Conservation (phyloP, 225 moss, liverwort and hornwort genomes). For the Rhytidiadelphus loreus region DNA sequence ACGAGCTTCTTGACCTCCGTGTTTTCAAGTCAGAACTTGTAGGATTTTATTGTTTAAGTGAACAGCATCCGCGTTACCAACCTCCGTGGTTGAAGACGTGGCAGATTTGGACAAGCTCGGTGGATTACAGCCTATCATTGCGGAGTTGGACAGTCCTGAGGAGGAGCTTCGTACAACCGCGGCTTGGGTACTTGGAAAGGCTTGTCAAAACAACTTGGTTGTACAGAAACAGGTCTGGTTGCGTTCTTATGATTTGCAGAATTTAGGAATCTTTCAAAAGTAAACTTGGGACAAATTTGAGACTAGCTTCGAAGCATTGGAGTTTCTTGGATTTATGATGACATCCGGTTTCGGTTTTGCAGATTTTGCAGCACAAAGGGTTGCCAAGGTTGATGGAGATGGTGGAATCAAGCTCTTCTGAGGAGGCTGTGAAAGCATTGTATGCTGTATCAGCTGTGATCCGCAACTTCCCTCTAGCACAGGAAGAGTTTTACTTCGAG, state of each 20-base stretch:
- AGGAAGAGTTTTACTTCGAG: slow-evolving; percentile 64
- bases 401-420: slow-evolving; percentile 49
- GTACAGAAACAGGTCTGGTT: slow-evolving; percentile 72
- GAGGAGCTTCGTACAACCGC: slow-evolving; percentile 78
- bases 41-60: background rate
- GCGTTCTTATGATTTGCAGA: background rate
- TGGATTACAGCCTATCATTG: slow-evolving; percentile 63
- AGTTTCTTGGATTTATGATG: background rate
- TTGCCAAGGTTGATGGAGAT: slow-evolving; percentile 83
- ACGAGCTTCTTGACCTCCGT: background rate
- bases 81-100: slow-evolving; percentile 37
- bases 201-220: slow-evolving; percentile 82
- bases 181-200: slow-evolving; percentile 86
- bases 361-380: slow-evolving; percentile 61
- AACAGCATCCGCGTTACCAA: background rate
- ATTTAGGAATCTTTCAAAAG: background rate
- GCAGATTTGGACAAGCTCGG: slow-evolving; percentile 93
- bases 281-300: background rate
- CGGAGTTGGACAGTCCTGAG: slow-evolving; percentile 71
- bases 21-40: background rate
- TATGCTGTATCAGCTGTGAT: slow-evolving; percentile 83
- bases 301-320: background rate
- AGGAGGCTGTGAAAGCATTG: slow-evolving; percentile 85
- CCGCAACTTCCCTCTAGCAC: slow-evolving; percentile 74
- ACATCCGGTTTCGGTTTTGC: background rate